phyloP scores from a whole-genome alignment of 2,329 filamentous ascomycete species.

The Sporothrix protearum region DNA sequence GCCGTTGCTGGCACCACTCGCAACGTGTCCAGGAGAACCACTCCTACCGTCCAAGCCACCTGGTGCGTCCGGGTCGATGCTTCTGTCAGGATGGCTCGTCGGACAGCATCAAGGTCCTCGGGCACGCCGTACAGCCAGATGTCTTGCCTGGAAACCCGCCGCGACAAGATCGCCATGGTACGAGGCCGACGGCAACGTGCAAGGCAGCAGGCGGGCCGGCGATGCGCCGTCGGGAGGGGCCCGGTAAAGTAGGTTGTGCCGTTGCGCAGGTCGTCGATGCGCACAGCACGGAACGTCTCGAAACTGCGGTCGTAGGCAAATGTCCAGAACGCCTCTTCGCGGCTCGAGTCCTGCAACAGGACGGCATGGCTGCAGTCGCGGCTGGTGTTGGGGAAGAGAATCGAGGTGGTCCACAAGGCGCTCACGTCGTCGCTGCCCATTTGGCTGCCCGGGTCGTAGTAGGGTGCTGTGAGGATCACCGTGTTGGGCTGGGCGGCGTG shows the following conservation, averaged over 20 bases:
- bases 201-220: constrained; percentile 61
- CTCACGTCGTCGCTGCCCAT: constrained; percentile 65
- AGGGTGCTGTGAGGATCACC: constrained; percentile 74
- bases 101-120: constrained; percentile 63
- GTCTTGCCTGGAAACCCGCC: constrained; percentile 67
- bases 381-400: constrained; percentile 77
- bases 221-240: constrained; percentile 54
- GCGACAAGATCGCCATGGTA: constrained; percentile 67
- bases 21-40: not conserved
- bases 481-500: constrained; percentile 63
- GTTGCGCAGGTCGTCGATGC: constrained; percentile 69
- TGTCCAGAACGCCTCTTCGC: constrained; percentile 68
- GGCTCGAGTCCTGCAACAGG: constrained; percentile 58
- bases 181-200: constrained; percentile 66
- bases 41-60: not conserved
- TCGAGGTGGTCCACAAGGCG: constrained; percentile 80
- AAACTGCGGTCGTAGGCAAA: constrained; percentile 75
- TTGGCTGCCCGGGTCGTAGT: constrained; percentile 68
- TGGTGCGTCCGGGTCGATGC: not conserved
- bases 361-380: constrained; percentile 74
- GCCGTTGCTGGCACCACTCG: not conserved
- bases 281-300: constrained; percentile 73
- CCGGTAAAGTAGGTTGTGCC: constrained; percentile 78
- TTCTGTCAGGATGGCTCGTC: constrained; percentile 33
- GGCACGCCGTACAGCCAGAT: constrained; percentile 79